These are phyloP conservation scores for Xylaria sp. DNA, from an alignment of 495 filamentous ascomycete genomes.

Conservation along the genomic window DNA sequence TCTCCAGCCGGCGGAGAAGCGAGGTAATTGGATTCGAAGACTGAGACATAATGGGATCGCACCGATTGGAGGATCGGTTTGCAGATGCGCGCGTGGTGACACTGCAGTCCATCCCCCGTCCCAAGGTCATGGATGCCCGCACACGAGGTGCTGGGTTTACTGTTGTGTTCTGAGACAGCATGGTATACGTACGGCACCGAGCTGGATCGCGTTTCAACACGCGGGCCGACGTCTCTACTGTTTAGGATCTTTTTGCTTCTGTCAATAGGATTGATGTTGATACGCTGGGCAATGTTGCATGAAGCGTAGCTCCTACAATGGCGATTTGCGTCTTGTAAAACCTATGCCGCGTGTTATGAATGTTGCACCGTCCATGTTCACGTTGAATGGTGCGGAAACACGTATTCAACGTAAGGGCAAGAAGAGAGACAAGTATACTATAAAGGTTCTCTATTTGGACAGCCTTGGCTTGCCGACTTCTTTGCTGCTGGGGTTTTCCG, in stretches of 20 bases:
- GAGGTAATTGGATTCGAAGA: neutral
- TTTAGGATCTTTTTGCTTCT: too few relatives aligned
- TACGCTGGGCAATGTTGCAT: neutral
- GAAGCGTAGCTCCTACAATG: too few relatives aligned
- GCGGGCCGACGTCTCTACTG: neutral
- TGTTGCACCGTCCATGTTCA: neutral
- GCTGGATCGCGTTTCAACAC: neutral
- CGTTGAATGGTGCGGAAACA: neutral
- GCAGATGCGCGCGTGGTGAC: constrained; percentile 12
- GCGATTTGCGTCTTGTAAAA: neutral
- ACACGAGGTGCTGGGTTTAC: neutral
- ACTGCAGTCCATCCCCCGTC: neutral
- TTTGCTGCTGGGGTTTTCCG: neutral
- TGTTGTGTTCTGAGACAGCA: constrained; percentile 2
- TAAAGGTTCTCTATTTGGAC: neutral
- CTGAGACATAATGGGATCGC: constrained; percentile 9
- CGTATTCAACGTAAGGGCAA: neutral
- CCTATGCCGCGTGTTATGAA: neutral
- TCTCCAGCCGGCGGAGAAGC: neutral
- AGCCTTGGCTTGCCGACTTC: neutral
- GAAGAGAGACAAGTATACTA: neutral
- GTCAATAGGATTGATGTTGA: neutral
- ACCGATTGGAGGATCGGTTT: constrained; percentile 21
- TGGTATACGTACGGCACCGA: neutral
- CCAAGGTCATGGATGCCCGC: constrained; percentile 5